These are phyloP conservation scores for Candida sp. DNA, from an alignment of 1,139 yeast species.

Conservation along the genomic window DNA sequence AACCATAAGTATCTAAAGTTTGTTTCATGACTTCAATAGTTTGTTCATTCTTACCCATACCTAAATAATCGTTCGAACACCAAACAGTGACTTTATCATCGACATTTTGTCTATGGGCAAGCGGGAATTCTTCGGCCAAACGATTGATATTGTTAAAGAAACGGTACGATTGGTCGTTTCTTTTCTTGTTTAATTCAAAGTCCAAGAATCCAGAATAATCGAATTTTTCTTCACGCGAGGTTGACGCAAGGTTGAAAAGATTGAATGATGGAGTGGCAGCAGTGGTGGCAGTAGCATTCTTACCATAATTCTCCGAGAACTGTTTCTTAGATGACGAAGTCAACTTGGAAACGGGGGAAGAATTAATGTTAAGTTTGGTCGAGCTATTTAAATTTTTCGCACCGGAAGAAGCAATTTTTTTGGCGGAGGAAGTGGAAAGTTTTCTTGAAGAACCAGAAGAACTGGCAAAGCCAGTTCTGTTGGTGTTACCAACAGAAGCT, in stretches of 20 bases:
- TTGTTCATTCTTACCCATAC: conserved; percentile 81
- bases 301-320: not conserved
- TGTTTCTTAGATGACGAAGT: not conserved
- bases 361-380: not conserved
- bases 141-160: conserved; percentile 96
- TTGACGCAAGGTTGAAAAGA: conserved; percentile 7
- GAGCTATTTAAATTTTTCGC: not conserved
- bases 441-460: not conserved
- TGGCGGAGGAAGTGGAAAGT: not conserved
- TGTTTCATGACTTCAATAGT: conserved; percentile 76
- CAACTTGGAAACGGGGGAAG: not conserved
- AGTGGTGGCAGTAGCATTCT: conserved; percentile 13
- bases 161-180: conserved; percentile 89
- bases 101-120: conserved; percentile 77
- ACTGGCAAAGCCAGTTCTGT: conserved; percentile 42
- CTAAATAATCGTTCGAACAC: conserved; percentile 97
- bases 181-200: conserved; percentile 65
- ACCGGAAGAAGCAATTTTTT: not conserved
- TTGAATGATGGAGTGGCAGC: conserved; percentile 24
- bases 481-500: conserved; percentile 55
- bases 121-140: conserved; percentile 88
- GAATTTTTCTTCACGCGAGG: conserved; percentile 46
- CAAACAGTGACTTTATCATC: conserved; percentile 92
- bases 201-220: conserved; percentile 66
- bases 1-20: conserved; percentile 86